These are phyloP conservation scores for Fusarium multiceps DNA, from an alignment of 2,329 filamentous ascomycete species.

Conservation along the genomic window DNA sequence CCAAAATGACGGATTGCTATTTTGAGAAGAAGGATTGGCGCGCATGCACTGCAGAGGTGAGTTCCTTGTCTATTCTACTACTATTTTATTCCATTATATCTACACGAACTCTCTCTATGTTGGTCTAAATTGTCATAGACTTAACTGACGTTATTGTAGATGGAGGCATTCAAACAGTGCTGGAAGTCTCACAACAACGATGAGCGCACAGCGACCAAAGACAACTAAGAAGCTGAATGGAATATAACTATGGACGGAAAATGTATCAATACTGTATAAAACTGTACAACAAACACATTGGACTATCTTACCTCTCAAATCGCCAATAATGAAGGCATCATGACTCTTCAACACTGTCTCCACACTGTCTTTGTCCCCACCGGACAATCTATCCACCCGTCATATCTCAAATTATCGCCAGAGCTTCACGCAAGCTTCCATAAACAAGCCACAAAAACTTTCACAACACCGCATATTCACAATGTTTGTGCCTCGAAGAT, in stretches of 20 bases:
- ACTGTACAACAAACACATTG: neutral
- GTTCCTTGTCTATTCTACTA: conserved; percentile 47
- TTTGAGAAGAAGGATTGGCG: conserved; percentile 97
- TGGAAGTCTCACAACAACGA: conserved; percentile 94
- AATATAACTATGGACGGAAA: neutral
- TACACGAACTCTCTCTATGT: neutral
- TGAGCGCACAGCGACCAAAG: conserved; percentile 80
- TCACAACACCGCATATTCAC: neutral
- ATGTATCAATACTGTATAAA: conserved; percentile 2
- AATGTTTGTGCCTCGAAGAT: conserved; percentile 47
- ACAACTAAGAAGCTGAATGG: conserved; percentile 55
- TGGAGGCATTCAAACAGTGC: conserved; percentile 88
- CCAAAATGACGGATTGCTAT: conserved; percentile 93
- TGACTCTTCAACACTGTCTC: neutral
- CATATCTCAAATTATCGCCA: conserved; percentile 24
- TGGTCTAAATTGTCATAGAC: too few species aligned
- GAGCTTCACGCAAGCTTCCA: neutral
- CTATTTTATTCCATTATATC: too few species aligned
- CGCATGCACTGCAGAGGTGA: conserved; percentile 85
- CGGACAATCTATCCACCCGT: conserved; percentile 37
- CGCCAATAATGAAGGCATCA: conserved; percentile 24
- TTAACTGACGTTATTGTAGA: conserved; percentile 63
- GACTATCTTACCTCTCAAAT: neutral
- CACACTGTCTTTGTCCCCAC: conserved; percentile 13
- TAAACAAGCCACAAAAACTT: neutral